Evolutionary conservation across 108 stramenopile genomes (phyloP), one percentile per base, ranked within the genome.

Genomic region (Cyclotella cryptica): DNA sequence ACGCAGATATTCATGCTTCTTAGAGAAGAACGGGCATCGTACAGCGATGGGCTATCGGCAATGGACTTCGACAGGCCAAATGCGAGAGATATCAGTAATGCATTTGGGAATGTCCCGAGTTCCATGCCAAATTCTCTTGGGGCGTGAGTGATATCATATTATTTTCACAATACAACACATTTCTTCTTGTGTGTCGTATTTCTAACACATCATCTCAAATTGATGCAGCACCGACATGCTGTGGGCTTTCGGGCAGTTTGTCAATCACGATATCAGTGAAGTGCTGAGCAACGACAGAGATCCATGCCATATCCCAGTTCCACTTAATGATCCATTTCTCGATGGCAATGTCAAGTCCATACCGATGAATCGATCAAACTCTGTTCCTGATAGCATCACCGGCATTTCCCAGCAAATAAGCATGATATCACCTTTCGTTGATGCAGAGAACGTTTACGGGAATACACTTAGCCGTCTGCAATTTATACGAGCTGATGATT

Each of bases 201-300:
- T 24, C 55, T 18, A 39, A 10, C 49, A 10, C 54, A 27, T 17
- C 0, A 22, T 47, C 43, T 42, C 35, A 35, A 35, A 35, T n/a
- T 26, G 2, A 29, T 2, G 24, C 69, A 71, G 69, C n/a, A 71
- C 54, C 24, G 76, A 69, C 29, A 46, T 77, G 75, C 7, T 82
- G n/a, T 82, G 81, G 81, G 75, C 62, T 8, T 84, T 78, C 49
- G 83, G 83, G 12, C 83, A 84, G 46, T 79, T 84, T 27, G 18
- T 84, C 0, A 58, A 51, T 21, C 83, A 84, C 59, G 83, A 84
- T 55, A 39, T 84, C 30, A 64, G 62, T 60, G 40, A 62, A 53
- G 67, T 74, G 22, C 66, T 67, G n/a, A 29, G 27, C 53, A 53
- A 49, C 3, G 43, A 11, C 26, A 29, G 30, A 1, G 58, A 63